A percentile compares a stretch with the other conserved stretches of the same genome.
Conservation (phyloP, 805 yeast genomes). For the Teunomyces cretensis region DNA sequence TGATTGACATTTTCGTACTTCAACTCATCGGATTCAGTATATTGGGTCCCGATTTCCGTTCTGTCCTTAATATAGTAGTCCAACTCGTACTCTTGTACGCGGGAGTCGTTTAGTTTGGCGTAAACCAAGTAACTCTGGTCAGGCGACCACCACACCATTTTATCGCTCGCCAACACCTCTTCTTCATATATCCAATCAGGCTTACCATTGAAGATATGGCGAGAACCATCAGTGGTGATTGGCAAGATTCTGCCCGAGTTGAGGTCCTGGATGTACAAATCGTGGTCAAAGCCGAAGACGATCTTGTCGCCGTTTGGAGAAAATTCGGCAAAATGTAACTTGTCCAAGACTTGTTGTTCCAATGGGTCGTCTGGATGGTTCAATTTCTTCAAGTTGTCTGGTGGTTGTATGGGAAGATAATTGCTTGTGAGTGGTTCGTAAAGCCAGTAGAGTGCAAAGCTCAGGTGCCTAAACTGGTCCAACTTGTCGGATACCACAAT, state of each 20-base stretch:
- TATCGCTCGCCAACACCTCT: conserved; percentile 71
- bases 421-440: conserved; percentile 24
- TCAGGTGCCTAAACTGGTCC: conserved; percentile 44
- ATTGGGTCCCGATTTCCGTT: conserved; percentile 11
- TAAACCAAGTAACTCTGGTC: conserved; percentile 63
- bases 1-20: conserved; percentile 24
- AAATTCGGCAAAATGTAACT: conserved; percentile 55
- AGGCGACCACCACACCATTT: conserved; percentile 88
- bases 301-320: conserved; percentile 68
- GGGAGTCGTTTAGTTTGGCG: conserved; percentile 68
- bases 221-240: conserved; percentile 70
- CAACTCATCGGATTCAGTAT: conserved; percentile 2
- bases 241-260: conserved; percentile 34
- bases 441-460: conserved; percentile 38
- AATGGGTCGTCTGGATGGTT: conserved; percentile 8
- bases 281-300: conserved; percentile 67
- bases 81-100: conserved; percentile 69
- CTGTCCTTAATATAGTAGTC: conserved; percentile 66
- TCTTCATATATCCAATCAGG: conserved; percentile 97
- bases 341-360: conserved; percentile 17
- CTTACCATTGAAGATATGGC: conserved; percentile 74
- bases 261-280: conserved; percentile 57
- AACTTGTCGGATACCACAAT: conserved; percentile 53
- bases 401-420: conserved; percentile 37
- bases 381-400: conserved; percentile 9